Evolutionary conservation across 2,329 filamentous ascomycete genomes (phyloP), one percentile per base, ranked within the genome.

Genomic region (Raffaelea arxii): DNA sequence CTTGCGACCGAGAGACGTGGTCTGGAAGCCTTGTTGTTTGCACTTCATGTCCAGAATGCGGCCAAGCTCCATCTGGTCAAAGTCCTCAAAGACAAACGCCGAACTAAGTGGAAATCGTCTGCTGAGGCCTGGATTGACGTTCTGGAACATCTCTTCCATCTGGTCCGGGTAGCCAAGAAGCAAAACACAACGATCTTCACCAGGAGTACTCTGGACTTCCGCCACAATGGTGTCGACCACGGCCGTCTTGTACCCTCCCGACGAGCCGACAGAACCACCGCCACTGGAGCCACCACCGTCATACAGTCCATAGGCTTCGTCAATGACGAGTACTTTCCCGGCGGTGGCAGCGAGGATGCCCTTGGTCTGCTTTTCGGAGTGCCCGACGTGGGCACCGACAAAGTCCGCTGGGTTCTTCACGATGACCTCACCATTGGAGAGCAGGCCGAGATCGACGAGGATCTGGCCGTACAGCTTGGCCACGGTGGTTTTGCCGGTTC

Each of bases 251-350:
- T 64, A 88, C 0, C 63, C 58, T 14, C 66, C 65, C 0, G 48
- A 51, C 0, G 45, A 43, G 1, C 59, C 56, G 2, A 55, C 56
- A 2, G 52, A 52, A 16, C 54, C 56, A 0, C 57, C 59, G 4
- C 60, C 59, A 0, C 64, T 65, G n/a, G 54, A 55, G 0, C 57
- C 59, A 3, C 59, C 58, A 0, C 65, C 66, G 2, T 64, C 61
- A 40, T 70, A 75, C 0, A 91, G 67, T 27, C 79, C 78, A 52
- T 91, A 90, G 0, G 85, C 85, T 57, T 92, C 86, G 51, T 91
- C 86, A 3, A 91, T 88, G 14, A 91, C 76, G 0, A 91, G 70
- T 0, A 90, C 83, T 52, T 90, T 91, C 0, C 86, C 86, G 0
- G 73, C 52, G 0, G 82, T 79, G 0, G 78, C 65, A 0, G 75